These are phyloP conservation scores for Neoboletus magnificus DNA, from an alignment of 768 basidiomycete genomes.

Conservation along the genomic window DNA sequence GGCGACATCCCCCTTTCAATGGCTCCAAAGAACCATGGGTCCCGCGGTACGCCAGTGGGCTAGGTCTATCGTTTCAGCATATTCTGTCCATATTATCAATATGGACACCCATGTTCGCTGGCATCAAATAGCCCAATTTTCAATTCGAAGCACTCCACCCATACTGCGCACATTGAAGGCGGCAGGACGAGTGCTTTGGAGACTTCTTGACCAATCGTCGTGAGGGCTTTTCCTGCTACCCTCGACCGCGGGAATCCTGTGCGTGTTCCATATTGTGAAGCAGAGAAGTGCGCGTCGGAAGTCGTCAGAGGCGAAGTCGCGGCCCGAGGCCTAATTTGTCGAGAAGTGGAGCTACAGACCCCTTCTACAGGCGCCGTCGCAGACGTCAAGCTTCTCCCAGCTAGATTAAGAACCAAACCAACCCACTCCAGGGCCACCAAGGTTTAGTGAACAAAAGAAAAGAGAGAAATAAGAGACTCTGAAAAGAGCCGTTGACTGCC, in stretches of 20 bases:
- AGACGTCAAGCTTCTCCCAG: constrained; percentile 1
- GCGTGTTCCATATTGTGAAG: constrained; percentile 26
- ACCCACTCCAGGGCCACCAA: background rate
- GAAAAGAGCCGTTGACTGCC: background rate
- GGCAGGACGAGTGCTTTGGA: background rate
- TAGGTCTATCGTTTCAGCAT: constrained; percentile 3
- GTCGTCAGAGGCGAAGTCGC: constrained; percentile 11
- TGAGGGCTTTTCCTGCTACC: constrained; percentile 7
- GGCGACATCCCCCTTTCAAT: constrained; percentile 11
- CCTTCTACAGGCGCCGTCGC: constrained; percentile 5
- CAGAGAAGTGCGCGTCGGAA: constrained; percentile 20
- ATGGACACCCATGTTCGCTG: constrained; percentile 8
- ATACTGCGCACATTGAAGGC: constrained; percentile 13
- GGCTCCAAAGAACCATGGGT: constrained; percentile 8
- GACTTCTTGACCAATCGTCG: constrained; percentile 24
- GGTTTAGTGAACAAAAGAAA: background rate
- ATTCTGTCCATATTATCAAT: constrained; percentile 13
- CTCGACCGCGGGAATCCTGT: constrained; percentile 32
- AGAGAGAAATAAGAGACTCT: background rate
- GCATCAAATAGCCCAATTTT: constrained; percentile 26
- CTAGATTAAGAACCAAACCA: constrained; percentile 4
- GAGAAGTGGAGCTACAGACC: constrained; percentile 16
- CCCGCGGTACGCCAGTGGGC: constrained; percentile 22
- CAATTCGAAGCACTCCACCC: constrained; percentile 30
- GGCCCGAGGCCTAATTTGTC: constrained; percentile 12